Evolutionary conservation across 768 basidiomycete species (phyloP), one percentile per base, ranked within the genome.

Genomic region (Holtermannia corniformis): DNA sequence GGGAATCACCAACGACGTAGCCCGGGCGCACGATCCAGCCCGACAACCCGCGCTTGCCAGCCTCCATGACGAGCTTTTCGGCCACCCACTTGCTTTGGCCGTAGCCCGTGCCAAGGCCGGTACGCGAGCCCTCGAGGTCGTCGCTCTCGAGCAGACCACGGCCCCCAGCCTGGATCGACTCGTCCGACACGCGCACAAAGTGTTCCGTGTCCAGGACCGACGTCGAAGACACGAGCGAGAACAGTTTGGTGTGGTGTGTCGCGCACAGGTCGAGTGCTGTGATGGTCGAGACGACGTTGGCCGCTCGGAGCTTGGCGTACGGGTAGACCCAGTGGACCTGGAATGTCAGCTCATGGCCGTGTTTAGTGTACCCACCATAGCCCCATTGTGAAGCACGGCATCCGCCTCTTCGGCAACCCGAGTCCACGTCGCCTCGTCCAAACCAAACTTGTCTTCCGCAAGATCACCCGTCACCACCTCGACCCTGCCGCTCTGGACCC

Each of bases 271-370:
- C 79, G 41, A 95, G 77, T 4, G 83, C 83, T 1, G 86, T 85
- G 52, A 99, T 67, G 4, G 95, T 99, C 0, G 86, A 84, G 11
- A 92, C 65, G n/a, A 97, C 95, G 71, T 99, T 99, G 13, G 92
- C 81, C 0, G 84, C 78, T 5, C 92, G 86, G 11, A 99, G 78
- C 69, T 83, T 89, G 68, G 92, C 85, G 73, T 99, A 99, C 0
- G 91, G 90, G 72, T 95, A 99, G 2, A 99, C 88, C 95, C 95
- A 99, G 67, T 99, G 95, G 13, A 97, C n/a, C n/a, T 89, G 90
- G 64, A 22, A 25, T 22, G 27, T 19, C 48, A 40, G 14, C 12
- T 12, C 13, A 22, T 40, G 37, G 37, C 43, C 23, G 40, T n/a
- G n/a, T 54, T 23, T 4, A n/a, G 77, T 85, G 54, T 61, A 92